Conservation (phyloP, 1,284 basidiomycete genomes). For the Xerocomus nothofagi region DNA sequence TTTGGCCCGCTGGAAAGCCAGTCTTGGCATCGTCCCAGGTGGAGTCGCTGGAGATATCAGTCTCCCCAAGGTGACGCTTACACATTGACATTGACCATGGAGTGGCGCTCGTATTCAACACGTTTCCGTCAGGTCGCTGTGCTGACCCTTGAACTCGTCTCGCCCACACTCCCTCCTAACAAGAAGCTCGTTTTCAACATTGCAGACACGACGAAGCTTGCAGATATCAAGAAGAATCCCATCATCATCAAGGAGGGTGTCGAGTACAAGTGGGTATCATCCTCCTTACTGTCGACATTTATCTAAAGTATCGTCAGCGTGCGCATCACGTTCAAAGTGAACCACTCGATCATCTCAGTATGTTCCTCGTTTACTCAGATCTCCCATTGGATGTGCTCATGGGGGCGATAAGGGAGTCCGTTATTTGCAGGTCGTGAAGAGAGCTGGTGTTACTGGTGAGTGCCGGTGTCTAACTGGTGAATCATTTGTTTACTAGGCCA, state of each 20-base stretch:
- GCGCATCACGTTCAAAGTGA: conserved; percentile 77
- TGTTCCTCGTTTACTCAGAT: conserved; percentile 21
- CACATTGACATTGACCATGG: background rate
- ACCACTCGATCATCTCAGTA: conserved; percentile 84
- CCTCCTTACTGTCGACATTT: background rate
- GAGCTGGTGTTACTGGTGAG: conserved; percentile 66
- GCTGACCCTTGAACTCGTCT: conserved; percentile 67
- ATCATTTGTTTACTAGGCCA: conserved; percentile 9
- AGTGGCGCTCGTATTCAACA: conserved; percentile 12
- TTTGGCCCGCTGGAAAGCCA: conserved; percentile 87
- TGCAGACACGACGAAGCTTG: conserved; percentile 44
- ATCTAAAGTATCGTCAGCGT: conserved; percentile 48
- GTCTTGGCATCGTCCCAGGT: conserved; percentile 75
- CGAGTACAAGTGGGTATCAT: conserved; percentile 64
- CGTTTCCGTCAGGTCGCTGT: conserved; percentile 56
- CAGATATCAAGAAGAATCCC: conserved; percentile 65
- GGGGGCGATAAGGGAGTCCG: conserved; percentile 60
- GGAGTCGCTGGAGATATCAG: conserved; percentile 37
- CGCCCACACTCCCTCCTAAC: conserved; percentile 62
- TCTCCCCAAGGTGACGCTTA: conserved; percentile 60
- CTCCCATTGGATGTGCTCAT: conserved; percentile 10
- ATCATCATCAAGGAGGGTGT: conserved; percentile 83
- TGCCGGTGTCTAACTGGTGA: background rate
- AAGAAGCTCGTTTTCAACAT: conserved; percentile 63
- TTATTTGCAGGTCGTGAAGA: conserved; percentile 85